These are phyloP conservation scores for Leccinum obscurum DNA, from an alignment of 768 basidiomycete species.

Conservation along the genomic window DNA sequence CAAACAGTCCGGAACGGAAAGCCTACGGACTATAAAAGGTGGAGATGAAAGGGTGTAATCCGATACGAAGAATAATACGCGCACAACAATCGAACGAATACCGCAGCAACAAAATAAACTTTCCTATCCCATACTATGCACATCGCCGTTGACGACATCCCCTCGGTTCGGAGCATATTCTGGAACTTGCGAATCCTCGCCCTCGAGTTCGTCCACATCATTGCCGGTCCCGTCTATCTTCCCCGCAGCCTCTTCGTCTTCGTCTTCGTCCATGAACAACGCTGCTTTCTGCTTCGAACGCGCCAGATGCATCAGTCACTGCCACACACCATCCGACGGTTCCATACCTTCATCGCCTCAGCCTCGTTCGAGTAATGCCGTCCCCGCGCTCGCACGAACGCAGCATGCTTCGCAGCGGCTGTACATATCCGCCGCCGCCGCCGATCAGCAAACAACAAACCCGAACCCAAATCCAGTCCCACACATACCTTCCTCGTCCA, in stretches of 20 bases:
- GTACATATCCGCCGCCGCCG: neutral
- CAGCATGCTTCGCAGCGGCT: slow-evolving; percentile 84
- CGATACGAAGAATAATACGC: neutral
- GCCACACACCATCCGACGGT: neutral
- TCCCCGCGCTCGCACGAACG: slow-evolving; percentile 76
- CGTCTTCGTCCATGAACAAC: slow-evolving; percentile 65
- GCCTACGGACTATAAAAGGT: neutral
- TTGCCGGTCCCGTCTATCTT: neutral
- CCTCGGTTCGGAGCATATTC: neutral
- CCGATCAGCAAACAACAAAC: neutral
- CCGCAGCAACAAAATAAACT: neutral
- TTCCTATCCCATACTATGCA: slow-evolving; percentile 16
- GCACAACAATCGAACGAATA: neutral
- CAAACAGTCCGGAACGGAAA: neutral
- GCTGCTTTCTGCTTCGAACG: slow-evolving; percentile 55
- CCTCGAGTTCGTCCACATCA: slow-evolving; percentile 16
- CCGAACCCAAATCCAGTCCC: neutral
- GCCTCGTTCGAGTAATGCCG: slow-evolving; percentile 90
- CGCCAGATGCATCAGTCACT: neutral
- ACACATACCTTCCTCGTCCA: slow-evolving; percentile 81
- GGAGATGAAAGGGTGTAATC: neutral
- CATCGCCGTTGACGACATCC: slow-evolving; percentile 23
- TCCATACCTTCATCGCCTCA: slow-evolving; percentile 84
- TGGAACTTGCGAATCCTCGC: slow-evolving; percentile 1
- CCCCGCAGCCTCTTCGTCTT: slow-evolving; percentile 26